phyloP scores from a whole-genome alignment of 148 eudicot species.

The Chenopodium berlandieri region DNA sequence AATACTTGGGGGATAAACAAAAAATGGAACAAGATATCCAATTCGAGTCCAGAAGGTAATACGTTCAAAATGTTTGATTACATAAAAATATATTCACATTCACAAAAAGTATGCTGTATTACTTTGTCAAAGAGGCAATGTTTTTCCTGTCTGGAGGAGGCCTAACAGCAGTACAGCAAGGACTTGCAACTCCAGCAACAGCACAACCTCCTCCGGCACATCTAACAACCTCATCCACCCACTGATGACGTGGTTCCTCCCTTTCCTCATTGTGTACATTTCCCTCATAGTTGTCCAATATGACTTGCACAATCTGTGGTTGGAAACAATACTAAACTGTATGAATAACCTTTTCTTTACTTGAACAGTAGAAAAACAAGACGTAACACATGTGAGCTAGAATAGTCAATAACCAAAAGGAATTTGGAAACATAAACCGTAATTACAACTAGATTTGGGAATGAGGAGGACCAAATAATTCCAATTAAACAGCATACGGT shows the following conservation, averaged over 20 bases:
- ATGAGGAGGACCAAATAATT: too few species aligned
- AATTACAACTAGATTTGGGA: too few species aligned
- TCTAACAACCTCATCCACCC: slow-evolving; percentile 94
- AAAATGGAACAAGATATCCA: not conserved
- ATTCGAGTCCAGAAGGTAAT: not conserved
- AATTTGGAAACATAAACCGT: too few species aligned
- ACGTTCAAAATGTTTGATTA: not conserved
- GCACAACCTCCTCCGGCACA: slow-evolving; percentile 62
- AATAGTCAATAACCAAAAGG: not conserved
- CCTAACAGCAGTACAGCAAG: slow-evolving; percentile 43
- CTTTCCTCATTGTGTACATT: slow-evolving; percentile 47
- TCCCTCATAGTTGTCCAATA: slow-evolving; percentile 60
- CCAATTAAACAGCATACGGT: too few species aligned
- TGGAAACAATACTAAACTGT: not conserved
- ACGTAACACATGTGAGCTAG: not conserved
- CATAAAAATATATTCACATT: not conserved
- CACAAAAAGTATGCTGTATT: not conserved
- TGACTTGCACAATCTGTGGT: slow-evolving; percentile 68
- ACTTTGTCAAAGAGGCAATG: slow-evolving; percentile 71
- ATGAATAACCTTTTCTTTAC: not conserved
- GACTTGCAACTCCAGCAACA: slow-evolving; percentile 43
- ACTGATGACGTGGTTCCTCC: slow-evolving; percentile 65
- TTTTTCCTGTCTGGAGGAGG: slow-evolving; percentile 70
- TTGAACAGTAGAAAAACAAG: not conserved
- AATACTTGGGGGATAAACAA: slow-evolving; percentile 4